phyloP scores from a whole-genome alignment of 2,329 filamentous ascomycete species.

The Pestalotiopsis sp. region DNA sequence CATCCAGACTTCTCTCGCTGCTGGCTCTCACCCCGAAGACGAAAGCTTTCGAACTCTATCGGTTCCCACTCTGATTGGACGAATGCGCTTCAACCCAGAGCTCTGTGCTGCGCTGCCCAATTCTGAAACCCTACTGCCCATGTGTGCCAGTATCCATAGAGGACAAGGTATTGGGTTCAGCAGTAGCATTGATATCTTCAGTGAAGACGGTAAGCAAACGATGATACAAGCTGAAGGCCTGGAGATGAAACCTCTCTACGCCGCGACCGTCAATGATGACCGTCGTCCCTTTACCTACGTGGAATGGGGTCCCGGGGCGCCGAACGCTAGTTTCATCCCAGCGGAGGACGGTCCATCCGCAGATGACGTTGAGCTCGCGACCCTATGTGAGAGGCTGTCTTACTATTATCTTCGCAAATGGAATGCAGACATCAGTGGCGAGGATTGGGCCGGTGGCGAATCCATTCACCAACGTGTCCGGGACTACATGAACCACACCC shows the following conservation, averaged over 20 bases:
- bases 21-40: conserved; percentile 35
- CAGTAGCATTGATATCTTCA: conserved; percentile 13
- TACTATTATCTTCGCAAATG: conserved; percentile 27
- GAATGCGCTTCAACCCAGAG: conserved; percentile 7
- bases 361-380: conserved; percentile 19
- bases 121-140: conserved; percentile 2
- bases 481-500: conserved; percentile 22
- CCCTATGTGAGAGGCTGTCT: conserved; percentile 24
- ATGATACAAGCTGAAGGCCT: conserved; percentile 24
- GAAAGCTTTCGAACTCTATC: conserved; percentile 34
- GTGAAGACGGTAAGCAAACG: conserved; percentile 10
- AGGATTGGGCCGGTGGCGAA: conserved; percentile 22
- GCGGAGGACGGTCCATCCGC: not conserved
- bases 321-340: not conserved
- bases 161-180: conserved; percentile 1
- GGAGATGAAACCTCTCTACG: conserved; percentile 16
- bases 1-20: conserved; percentile 37
- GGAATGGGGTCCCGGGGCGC: not conserved
- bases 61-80: conserved; percentile 31
- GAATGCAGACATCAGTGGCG: conserved; percentile 21
- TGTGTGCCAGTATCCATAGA: not conserved
- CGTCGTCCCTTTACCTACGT: conserved; percentile 18
- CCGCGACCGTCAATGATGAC: conserved; percentile 13
- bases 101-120: conserved; percentile 2
- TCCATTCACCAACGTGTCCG: conserved; percentile 21